phyloP scores from a whole-genome alignment of 768 basidiomycete species.

The Dacryopinax spathularia region DNA sequence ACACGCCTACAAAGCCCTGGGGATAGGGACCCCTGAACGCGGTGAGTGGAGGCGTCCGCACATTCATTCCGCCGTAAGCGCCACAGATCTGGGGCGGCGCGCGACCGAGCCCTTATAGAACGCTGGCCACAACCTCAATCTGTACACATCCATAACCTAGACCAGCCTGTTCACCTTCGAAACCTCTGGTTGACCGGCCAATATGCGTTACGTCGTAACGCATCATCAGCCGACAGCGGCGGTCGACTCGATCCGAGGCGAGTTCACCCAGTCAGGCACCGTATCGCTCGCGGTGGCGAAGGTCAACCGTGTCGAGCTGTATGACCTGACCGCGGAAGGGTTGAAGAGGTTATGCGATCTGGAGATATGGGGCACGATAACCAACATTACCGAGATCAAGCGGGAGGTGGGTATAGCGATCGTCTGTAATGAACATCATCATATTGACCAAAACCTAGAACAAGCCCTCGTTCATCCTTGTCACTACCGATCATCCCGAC shows the following conservation, averaged over 20 bases:
- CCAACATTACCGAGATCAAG: constrained; percentile 32
- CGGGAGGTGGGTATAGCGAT: constrained; percentile 39
- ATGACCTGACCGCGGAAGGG: constrained; percentile 46
- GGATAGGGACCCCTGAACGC: too few species aligned
- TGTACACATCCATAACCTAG: too few species aligned
- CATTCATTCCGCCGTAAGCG: too few species aligned
- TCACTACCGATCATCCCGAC: constrained; percentile 63
- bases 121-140: too few species aligned
- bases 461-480: constrained; percentile 27
- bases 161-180: too few species aligned
- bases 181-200: too few species aligned
- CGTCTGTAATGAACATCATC: background rate
- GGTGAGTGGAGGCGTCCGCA: too few species aligned
- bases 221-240: constrained; percentile 68
- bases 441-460: background rate
- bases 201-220: constrained; percentile 51
- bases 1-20: too few species aligned
- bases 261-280: constrained; percentile 34
- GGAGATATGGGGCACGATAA: constrained; percentile 46
- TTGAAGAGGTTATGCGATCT: constrained; percentile 43
- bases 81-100: too few species aligned
- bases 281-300: constrained; percentile 61
- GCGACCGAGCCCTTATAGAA: too few species aligned
- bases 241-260: constrained; percentile 51
- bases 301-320: constrained; percentile 50